These are phyloP conservation scores for Yamadazyma trypodendri DNA, from an alignment of 1,139 yeast genomes.

Conservation along the genomic window DNA sequence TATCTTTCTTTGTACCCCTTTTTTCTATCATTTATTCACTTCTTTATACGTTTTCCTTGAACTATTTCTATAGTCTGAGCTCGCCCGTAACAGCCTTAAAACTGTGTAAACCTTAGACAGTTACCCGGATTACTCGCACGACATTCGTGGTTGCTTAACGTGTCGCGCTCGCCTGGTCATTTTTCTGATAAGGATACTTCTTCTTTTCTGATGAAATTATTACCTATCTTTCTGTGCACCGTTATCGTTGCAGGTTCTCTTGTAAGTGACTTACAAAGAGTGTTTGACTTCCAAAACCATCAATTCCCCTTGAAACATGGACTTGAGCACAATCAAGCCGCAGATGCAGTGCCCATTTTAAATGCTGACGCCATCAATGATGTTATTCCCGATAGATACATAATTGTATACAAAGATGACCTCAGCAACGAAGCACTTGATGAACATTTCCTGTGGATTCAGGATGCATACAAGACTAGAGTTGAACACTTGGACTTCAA, in stretches of 20 bases:
- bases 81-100: no score
- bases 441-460: constrained; percentile 67
- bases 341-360: constrained; percentile 39
- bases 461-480: constrained; percentile 35
- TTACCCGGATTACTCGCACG: no score
- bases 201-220: constrained; percentile 7
- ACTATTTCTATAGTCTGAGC: no score
- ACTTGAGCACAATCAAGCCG: constrained; percentile 8
- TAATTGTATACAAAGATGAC: constrained; percentile 67
- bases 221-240: constrained; percentile 5
- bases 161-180: background rate
- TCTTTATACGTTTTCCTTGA: no score
- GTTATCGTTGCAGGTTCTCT: constrained; percentile 5
- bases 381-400: constrained; percentile 71
- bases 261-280: constrained; percentile 9
- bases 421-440: constrained; percentile 49
- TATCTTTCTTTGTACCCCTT: no score
- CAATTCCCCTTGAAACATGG: constrained; percentile 10
- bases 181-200: background rate
- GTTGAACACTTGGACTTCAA: constrained; percentile 27
- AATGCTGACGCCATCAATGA: constrained; percentile 42
- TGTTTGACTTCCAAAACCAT: constrained; percentile 10
- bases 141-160: background rate
- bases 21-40: no score
- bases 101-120: no score